Conservation (phyloP, 352 stramenopile genomes). For the Globisporangium cystogenes region DNA sequence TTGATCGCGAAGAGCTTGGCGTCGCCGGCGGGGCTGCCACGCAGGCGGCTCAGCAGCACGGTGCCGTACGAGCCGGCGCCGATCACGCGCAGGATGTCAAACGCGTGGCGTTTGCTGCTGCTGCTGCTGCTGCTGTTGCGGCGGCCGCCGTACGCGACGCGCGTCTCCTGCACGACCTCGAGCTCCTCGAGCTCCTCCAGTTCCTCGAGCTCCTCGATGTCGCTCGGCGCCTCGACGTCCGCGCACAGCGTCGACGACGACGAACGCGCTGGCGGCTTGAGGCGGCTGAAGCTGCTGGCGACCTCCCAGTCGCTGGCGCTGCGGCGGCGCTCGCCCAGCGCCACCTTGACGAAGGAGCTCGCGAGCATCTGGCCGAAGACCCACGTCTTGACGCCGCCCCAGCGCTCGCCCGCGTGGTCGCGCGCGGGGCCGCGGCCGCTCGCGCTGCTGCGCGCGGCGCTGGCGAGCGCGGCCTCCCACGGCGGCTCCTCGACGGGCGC, state of each 20-base stretch:
- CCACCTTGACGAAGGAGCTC: conserved; percentile 64
- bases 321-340: conserved; percentile 9
- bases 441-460: conserved; percentile 1
- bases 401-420: conserved; percentile 17
- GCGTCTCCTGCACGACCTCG: conserved; percentile 6
- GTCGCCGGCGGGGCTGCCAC: conserved; percentile 11
- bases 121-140: not conserved
- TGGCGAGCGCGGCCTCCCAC: conserved; percentile 6
- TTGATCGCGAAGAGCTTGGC: conserved; percentile 65
- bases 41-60: conserved; percentile 56
- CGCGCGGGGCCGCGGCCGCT: conserved; percentile 12
- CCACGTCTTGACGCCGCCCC: conserved; percentile 71
- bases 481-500: conserved; percentile 11
- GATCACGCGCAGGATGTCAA: conserved; percentile 73
- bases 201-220: conserved; percentile 1
- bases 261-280: conserved; percentile 27
- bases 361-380: conserved; percentile 62
- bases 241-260: conserved; percentile 42
- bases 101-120: conserved; percentile 29
- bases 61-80: conserved; percentile 75
- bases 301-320: conserved; percentile 28
- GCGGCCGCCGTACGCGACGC: not conserved
- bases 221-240: conserved; percentile 23
- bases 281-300: conserved; percentile 5
- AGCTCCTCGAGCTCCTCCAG: conserved; percentile 16